Percentiles rank a stretch among this genome's conserved stretches.
Conservation (phyloP, 495 filamentous ascomycete genomes). For the Aspergillus asperescens region DNA sequence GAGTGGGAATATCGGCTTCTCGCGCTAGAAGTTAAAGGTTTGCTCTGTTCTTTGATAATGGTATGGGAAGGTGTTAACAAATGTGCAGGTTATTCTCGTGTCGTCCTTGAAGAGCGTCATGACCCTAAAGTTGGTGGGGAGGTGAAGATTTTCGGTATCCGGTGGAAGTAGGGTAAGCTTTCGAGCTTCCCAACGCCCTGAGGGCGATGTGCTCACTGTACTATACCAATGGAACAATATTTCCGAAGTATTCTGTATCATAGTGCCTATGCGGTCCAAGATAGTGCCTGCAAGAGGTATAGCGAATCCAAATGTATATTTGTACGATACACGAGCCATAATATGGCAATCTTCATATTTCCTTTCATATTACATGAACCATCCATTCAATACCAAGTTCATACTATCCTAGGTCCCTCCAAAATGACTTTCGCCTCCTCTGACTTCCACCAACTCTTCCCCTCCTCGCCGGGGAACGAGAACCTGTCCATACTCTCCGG, state of each 20-base stretch:
- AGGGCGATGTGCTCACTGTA: background rate
- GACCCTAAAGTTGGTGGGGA: constrained; percentile 35
- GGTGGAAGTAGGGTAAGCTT: constrained; percentile 41
- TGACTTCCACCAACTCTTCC: constrained; percentile 76
- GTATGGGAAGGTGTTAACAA: background rate
- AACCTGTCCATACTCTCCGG: constrained; percentile 75
- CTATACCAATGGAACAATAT: background rate
- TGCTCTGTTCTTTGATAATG: background rate
- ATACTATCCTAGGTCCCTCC: constrained; percentile 43
- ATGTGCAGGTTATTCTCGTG: constrained; percentile 35
- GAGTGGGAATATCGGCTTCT: constrained; percentile 81
- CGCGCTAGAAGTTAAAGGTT: constrained; percentile 69
- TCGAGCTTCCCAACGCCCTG: background rate
- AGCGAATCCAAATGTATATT: constrained; percentile 1
- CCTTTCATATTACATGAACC: constrained; percentile 11
- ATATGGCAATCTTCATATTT: too few relatives aligned
- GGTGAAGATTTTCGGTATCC: constrained; percentile 48
- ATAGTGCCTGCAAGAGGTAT: background rate
- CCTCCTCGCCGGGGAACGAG: constrained; percentile 67
- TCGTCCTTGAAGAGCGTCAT: constrained; percentile 37
- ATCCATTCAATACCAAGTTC: constrained; percentile 22
- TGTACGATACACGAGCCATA: background rate
- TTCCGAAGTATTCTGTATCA: too few relatives aligned
- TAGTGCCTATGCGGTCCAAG: background rate
- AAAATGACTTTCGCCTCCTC: constrained; percentile 64